Conservation (phyloP, 1,139 yeast species). For the Pichia sp. region DNA sequence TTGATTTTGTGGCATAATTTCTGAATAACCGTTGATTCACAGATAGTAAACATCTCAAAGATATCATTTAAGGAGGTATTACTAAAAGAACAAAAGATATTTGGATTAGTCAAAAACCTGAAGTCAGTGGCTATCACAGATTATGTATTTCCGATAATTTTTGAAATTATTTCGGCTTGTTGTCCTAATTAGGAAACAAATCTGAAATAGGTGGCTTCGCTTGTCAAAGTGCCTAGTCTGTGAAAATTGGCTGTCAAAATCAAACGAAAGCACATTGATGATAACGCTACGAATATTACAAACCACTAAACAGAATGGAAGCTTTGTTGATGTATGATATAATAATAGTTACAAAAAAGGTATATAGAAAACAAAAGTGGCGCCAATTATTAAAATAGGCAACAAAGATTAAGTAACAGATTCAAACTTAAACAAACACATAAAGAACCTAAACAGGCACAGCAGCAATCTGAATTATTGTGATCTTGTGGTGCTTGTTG, state of each 20-base stretch:
- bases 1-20: not conserved
- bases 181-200: not conserved
- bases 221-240: no score
- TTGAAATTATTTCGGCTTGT: not conserved
- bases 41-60: not conserved
- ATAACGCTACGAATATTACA: no score
- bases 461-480: slow-evolving; percentile 4
- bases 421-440: slow-evolving; percentile 8
- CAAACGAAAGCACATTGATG: no score
- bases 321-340: no score
- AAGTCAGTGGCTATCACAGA: no score
- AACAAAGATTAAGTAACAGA: slow-evolving; percentile 4
- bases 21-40: not conserved
- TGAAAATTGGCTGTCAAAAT: no score
- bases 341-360: not conserved
- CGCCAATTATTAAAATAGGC: not conserved
- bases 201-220: no score
- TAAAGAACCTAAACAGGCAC: slow-evolving; percentile 3
- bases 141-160: no score
- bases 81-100: not conserved
- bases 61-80: not conserved
- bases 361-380: not conserved
- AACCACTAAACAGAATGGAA: no score
- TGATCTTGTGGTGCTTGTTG: slow-evolving; percentile 5
- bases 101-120: no score